These are phyloP conservation scores for Pseudisothecium myosuroides DNA, from an alignment of 225 moss, liverwort and hornwort species.

Conservation along the genomic window DNA sequence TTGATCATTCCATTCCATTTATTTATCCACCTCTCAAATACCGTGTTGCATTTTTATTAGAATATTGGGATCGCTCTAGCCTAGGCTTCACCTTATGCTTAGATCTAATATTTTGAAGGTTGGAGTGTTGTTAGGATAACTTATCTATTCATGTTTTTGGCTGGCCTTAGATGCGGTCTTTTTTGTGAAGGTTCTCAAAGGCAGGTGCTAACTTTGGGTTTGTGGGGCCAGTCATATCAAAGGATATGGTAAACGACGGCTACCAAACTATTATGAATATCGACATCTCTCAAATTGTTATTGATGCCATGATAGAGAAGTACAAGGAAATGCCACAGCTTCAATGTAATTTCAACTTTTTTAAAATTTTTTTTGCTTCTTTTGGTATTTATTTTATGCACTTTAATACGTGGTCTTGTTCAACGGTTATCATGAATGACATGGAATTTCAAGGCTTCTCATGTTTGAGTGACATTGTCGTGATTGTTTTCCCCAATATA, in stretches of 20 bases:
- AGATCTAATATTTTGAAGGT: neutral
- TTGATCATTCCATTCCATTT: neutral
- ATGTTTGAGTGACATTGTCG: neutral
- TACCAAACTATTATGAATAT: constrained; percentile 73
- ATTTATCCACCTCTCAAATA: neutral
- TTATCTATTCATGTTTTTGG: neutral
- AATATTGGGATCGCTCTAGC: neutral
- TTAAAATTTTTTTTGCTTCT: neutral
- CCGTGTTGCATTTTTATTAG: neutral
- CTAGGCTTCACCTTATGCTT: neutral
- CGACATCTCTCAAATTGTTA: constrained; percentile 73
- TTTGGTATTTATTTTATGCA: neutral
- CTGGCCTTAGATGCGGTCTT: neutral
- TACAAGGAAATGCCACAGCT: constrained; percentile 61
- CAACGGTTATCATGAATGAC: neutral
- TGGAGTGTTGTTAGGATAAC: neutral
- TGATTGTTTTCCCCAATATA: neutral
- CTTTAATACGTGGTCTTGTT: neutral
- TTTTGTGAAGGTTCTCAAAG: neutral
- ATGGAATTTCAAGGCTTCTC: neutral
- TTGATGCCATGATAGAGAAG: constrained; percentile 59
- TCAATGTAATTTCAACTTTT: constrained; percentile 24
- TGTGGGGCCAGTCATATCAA: constrained; percentile 39
- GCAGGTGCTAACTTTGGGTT: neutral
- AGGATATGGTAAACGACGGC: constrained; percentile 79